phyloP scores from a whole-genome alignment of 768 basidiomycete genomes.

The Lactifluus subvellereus region DNA sequence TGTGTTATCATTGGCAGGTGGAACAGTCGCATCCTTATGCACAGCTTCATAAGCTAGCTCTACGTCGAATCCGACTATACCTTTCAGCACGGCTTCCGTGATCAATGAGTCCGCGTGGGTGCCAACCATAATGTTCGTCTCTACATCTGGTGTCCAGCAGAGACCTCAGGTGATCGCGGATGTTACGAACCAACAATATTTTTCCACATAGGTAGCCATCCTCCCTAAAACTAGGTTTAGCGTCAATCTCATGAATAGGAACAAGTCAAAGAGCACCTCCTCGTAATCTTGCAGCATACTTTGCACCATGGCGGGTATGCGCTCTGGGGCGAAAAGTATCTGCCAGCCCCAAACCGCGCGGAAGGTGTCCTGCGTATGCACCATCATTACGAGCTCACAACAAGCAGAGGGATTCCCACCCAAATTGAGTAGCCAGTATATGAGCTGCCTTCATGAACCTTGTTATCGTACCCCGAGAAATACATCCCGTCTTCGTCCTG shows the following conservation, averaged over 20 bases:
- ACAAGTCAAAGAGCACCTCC: conserved; percentile 38
- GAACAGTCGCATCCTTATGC: conserved; percentile 62
- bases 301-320: conserved; percentile 66
- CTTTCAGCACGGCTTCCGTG: conserved; percentile 66
- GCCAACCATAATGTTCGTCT: conserved; percentile 84
- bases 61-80: conserved; percentile 55
- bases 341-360: conserved; percentile 77
- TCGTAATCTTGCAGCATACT: conserved; percentile 78
- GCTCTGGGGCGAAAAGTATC: conserved; percentile 69
- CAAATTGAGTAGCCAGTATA: conserved; percentile 81
- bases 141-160: conserved; percentile 26
- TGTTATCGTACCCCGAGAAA: conserved; percentile 73
- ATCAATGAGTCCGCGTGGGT: conserved; percentile 78
- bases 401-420: conserved; percentile 37
- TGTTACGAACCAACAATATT: not conserved
- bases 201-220: not conserved
- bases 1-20: conserved; percentile 50
- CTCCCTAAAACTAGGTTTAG: not conserved
- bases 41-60: conserved; percentile 69
- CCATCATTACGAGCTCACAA: not conserved
- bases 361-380: conserved; percentile 55
- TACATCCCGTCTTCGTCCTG: conserved; percentile 60
- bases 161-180: not conserved
- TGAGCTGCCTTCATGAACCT: conserved; percentile 56
- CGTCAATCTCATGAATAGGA: not conserved